Percentiles rank a stretch among this genome's conserved stretches.
These are phyloP conservation scores for Fusarium napiforme DNA, from an alignment of 2,329 filamentous ascomycete genomes.

Conservation along the genomic window DNA sequence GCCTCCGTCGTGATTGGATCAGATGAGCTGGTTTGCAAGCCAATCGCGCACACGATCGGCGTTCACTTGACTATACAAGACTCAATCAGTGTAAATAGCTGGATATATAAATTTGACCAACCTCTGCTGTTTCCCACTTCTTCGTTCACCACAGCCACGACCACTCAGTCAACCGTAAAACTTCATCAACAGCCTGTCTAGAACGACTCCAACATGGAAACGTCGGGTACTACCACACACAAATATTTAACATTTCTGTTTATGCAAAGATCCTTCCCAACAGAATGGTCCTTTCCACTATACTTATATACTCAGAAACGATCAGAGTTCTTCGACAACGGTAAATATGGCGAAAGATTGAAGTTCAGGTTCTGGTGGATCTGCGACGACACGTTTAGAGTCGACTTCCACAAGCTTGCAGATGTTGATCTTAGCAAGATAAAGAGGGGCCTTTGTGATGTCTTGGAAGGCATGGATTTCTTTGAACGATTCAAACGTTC, in stretches of 20 bases:
- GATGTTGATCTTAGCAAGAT: neutral
- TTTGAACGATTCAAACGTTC: neutral
- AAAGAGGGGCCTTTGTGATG: neutral
- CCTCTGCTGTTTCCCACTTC: neutral
- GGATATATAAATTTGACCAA: neutral
- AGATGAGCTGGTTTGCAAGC: neutral
- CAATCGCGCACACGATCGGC: neutral
- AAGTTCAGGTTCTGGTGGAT: neutral
- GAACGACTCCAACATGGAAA: neutral
- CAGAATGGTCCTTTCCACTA: neutral
- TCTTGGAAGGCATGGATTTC: neutral
- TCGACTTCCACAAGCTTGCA: neutral
- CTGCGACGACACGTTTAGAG: neutral
- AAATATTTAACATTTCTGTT: neutral
- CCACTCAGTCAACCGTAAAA: fast-evolving
- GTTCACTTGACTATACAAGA: neutral
- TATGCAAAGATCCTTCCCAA: neutral
- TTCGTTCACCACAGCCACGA: neutral
- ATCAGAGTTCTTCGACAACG: neutral
- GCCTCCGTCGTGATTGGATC: too few species aligned
- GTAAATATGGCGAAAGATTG: neutral
- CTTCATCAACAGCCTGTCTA: neutral
- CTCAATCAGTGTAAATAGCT: neutral
- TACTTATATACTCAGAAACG: neutral
- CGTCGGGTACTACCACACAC: too few species aligned